Evolutionary conservation across 257 asterid species (phyloP), one percentile per base, ranked within the genome.

Genomic region (Mitragyna speciosa): DNA sequence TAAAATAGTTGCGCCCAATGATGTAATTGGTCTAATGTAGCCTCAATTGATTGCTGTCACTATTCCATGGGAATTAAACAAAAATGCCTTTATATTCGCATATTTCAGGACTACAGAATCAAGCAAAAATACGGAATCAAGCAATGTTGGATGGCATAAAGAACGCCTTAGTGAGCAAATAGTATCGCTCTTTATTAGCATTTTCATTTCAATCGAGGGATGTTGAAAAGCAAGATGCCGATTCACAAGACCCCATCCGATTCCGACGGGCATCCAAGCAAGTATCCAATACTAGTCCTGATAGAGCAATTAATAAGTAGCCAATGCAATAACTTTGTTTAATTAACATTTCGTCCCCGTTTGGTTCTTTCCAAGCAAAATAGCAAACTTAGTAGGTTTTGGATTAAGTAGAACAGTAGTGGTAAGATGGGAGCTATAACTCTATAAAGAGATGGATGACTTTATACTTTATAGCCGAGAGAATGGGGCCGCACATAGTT

Each of bases 351-450:
- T n/a, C 12, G 56, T 52, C 78, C 63, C 56, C 10, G 3, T 52
- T 8, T 91, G 87, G 45, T 83, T 82, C 74, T 87, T 80, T 83
- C 26, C 75, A 83, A 82, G 68, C 80, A 79, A 81, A 74, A n/a
- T n/a, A 70, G 33, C 61, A 58, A 78, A 67, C 41, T 65, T 78
- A 51, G 81, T 79, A 78, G 69, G 74, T 52, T 81, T 83, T 77
- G 65, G 79, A 81, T 76, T 78, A 83, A 86, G 70, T 76, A 81
- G 85, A 77, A 76, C 61, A 59, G 12, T 82, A 77, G 48, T 7
- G 33, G 74, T 75, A 24, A n/a, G 69, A 28, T 59, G 66, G 31
- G 66, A n/a, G 3, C 66, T 24, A n/a, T 63, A 63, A 63, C 16
- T 28, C 36, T n/a, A 12, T 10, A 70, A 43, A 45, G 19, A 8